Base-by-base conservation (phyloP, 1,284 basidiomycete species). In the Gymnopus androsaceus region DNA sequence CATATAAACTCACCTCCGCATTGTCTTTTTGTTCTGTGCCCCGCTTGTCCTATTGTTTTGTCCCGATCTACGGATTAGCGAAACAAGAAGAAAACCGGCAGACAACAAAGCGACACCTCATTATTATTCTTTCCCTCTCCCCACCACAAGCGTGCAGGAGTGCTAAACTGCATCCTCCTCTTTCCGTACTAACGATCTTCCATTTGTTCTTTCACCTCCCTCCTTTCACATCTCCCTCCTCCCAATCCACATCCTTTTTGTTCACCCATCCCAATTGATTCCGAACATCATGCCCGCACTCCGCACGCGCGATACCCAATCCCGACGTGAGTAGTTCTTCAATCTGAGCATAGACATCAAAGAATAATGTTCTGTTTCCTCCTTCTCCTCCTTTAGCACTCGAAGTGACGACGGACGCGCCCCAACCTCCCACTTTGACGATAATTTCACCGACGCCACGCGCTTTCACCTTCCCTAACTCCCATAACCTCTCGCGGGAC, bases 371-470 rank as follows among this genome's bases (percentile, higher is more conserved):
- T 49, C 50, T 62, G 57, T 51, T 50, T 17, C 38, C 47, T 60
- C 63, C 71, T 73, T 67, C 72, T 65, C 63, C 27, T 27, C 34
- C 38, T 48, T n/a, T 68, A 87, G 84, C 81, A 78, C 85, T 88
- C 77, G 82, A 88, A 77, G 86, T 89, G 78, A 79, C 81, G 67
- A 83, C 84, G 69, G 82, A 85, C 70, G 76, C 78, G 60, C 78
- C 77, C 38, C 78, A 75, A 59, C 73, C 75, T 58, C 87, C 85
- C n/a, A 73, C 79, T 37, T 70, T 88, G 59, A 72, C 82, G 62
- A 85, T 90, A 71, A 72, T 87, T 70, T 85, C 87, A 25, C 87
- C 87, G 50, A 90, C 87, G 69, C 87, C 88, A 69, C 86, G 88
- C 75, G 82, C 88, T 69, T 82, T 84, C 72, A 78, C 82, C 54